Percentiles rank a stretch among this genome's conserved stretches.
These are phyloP conservation scores for Tuctoria greenei DNA, from an alignment of 176 grass and related monocot genomes.

Conservation along the genomic window DNA sequence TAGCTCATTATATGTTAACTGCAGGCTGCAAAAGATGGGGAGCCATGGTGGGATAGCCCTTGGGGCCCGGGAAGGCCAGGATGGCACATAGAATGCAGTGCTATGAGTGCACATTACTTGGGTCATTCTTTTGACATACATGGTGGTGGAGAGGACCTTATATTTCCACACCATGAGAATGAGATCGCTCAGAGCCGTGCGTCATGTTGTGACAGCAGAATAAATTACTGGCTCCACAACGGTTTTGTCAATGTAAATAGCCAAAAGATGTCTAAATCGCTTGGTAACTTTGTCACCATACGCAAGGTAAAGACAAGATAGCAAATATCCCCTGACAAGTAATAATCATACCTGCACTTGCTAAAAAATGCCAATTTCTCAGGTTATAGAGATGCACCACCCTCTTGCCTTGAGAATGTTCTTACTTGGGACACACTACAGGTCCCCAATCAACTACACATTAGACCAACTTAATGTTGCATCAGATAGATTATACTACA, in stretches of 20 bases:
- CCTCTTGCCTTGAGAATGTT: slow-evolving; percentile 90
- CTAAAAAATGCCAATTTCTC: slow-evolving; percentile 21
- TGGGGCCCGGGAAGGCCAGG: slow-evolving; percentile 90
- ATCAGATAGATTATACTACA: slow-evolving; percentile 93
- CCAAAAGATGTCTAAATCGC: slow-evolving; percentile 93
- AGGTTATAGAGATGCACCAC: slow-evolving; percentile 84
- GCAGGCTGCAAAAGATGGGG: slow-evolving; percentile 85
- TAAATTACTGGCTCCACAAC: slow-evolving; percentile 92
- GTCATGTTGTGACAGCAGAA: slow-evolving; percentile 75
- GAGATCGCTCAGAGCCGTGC: slow-evolving; percentile 97
- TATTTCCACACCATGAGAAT: slow-evolving; percentile 97
- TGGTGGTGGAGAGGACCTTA: slow-evolving; percentile 86
- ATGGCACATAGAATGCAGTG: slow-evolving; percentile 98
- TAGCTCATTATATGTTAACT: slow-evolving; percentile 19
- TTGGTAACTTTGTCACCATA: slow-evolving; percentile 87
- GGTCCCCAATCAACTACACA: slow-evolving; percentile 80
- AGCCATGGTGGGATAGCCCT: slow-evolving; percentile 91
- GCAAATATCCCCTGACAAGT: neutral
- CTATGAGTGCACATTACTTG: slow-evolving; percentile 90
- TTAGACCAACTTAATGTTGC: slow-evolving; percentile 74
- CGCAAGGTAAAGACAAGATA: slow-evolving; percentile 53
- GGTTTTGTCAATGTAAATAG: slow-evolving; percentile 97
- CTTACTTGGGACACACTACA: slow-evolving; percentile 93
- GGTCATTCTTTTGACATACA: slow-evolving; percentile 88
- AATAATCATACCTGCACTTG: neutral